These are phyloP conservation scores for Nissolia schottii DNA, from an alignment of 306 rosid species.

Conservation along the genomic window DNA sequence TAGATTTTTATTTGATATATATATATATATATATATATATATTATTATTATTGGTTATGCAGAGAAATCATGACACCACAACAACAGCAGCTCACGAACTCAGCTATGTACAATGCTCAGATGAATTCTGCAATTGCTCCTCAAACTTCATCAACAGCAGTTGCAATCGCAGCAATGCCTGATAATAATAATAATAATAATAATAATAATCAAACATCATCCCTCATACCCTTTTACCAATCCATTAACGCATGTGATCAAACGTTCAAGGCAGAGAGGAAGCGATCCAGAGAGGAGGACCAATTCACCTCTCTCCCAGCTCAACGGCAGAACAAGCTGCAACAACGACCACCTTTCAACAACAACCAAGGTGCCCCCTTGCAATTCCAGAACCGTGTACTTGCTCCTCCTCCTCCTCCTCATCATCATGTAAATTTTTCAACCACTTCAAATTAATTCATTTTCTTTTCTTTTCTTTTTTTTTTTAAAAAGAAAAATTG, in stretches of 20 bases:
- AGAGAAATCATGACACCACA: constrained; percentile 48
- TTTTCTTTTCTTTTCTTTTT: neutral
- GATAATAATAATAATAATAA: too few species aligned
- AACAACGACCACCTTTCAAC: neutral
- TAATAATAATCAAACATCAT: constrained; percentile 23
- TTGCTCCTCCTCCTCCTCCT: constrained; percentile 25
- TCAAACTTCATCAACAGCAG: constrained; percentile 28
- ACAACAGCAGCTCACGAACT: constrained; percentile 9
- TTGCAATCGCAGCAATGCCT: too few species aligned
- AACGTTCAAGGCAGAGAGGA: constrained; percentile 50
- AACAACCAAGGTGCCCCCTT: constrained; percentile 22
- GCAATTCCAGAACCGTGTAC: constrained; percentile 25
- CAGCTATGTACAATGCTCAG: constrained; percentile 17
- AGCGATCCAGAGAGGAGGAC: constrained; percentile 32
- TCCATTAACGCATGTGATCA: constrained; percentile 46
- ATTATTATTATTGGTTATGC: too few species aligned
- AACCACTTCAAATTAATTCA: too few species aligned
- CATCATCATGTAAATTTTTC: constrained; percentile 31
- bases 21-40: too few species aligned
- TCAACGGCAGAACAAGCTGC: constrained; percentile 21
- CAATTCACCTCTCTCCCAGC: constrained; percentile 29
- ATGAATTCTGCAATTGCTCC: constrained; percentile 47
- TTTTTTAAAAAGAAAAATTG: neutral
- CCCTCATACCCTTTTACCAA: constrained; percentile 29
- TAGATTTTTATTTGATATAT: neutral